Evolutionary conservation across 352 stramenopile genomes (phyloP), one percentile per base, ranked within the genome.

Genomic region (Phytophthora meadii): DNA sequence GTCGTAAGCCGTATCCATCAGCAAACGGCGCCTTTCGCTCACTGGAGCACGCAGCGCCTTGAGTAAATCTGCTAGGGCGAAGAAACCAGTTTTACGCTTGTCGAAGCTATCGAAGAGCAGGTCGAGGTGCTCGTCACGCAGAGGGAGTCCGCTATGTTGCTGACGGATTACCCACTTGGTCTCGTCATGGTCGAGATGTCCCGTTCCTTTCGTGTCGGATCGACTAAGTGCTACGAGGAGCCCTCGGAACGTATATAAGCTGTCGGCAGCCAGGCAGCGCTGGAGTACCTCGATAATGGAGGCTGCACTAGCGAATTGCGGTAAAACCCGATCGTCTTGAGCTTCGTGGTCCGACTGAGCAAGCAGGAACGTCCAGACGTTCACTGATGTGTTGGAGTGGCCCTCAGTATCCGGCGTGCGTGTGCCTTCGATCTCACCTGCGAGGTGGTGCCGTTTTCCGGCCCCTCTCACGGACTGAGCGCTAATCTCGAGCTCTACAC

Each of bases 121-220:
- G 27, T 94, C 84, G 11, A 92, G 65, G 37, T 95, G 88, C 40
- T 93, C 88, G 45, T 91, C 81, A 7, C 86, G 84, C 19, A 94
- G 57, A 12, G 82, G 82, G 14, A 92, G 52, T 8, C 71, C 51
- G 39, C 36, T 58, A 34, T 83, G 61, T 40, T 81, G 61, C 60
- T 86, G 77, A 41, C 87, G 51, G 46, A 88, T 66, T 14, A 85
- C 68, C 76, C 68, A 91, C 48, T 90, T 92, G 46, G 76, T 61
- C 10, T 92, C 82, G 47, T 94, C 85, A 7, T 85, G 82, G 27
- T 83, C 79, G 15, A 93, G 15, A 46, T 90, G 72, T 1, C 79
- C 83, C n/a, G 79, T 74, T 54, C 75, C 71, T 28, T 77, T 79
- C 6, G 61, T 41, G 24, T 94, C 78, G 9, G 74, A 55, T 9